Percentiles rank a stretch among this genome's conserved stretches.
Conservation (phyloP, 495 filamentous ascomycete species). For the Xylaria telfairii region DNA sequence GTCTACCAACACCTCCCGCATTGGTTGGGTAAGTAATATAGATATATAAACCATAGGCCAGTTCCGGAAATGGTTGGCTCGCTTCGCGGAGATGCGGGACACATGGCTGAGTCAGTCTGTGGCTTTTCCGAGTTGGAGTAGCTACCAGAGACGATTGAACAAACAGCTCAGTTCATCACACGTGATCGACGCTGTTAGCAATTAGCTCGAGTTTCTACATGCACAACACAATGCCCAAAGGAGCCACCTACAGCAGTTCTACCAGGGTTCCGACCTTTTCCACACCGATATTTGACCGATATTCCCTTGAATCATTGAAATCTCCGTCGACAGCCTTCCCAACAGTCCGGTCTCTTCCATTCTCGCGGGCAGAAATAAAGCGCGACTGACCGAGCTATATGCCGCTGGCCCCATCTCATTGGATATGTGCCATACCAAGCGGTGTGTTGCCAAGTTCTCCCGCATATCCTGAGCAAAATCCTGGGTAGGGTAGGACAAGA, state of each 20-base stretch:
- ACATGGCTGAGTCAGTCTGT: conserved; percentile 9
- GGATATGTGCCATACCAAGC: background rate
- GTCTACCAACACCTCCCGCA: background rate
- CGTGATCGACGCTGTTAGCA: conserved; percentile 2
- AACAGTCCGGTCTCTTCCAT: background rate
- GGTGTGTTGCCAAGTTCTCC: conserved; percentile 1
- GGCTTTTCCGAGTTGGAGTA: conserved; percentile 11
- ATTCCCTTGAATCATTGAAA: background rate
- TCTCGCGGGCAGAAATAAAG: background rate
- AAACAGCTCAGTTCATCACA: conserved; percentile 10
- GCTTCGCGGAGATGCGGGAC: conserved; percentile 8
- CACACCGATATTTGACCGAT: conserved; percentile 6
- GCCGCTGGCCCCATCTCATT: background rate
- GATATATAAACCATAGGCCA: background rate
- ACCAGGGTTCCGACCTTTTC: background rate
- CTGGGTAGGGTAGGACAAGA: conserved; percentile 5
- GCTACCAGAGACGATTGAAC: background rate
- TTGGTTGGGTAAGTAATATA: conserved; percentile 14
- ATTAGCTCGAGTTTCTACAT: background rate
- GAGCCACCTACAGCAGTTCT: background rate
- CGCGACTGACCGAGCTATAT: background rate
- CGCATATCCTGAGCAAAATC: background rate
- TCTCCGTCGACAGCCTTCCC: background rate
- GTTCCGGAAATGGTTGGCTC: conserved; percentile 8
- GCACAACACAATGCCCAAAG: conserved; percentile 7